Evolutionary conservation across 2,329 filamentous ascomycete genomes (phyloP).

Genomic region (Trichoderma sp.): DNA sequence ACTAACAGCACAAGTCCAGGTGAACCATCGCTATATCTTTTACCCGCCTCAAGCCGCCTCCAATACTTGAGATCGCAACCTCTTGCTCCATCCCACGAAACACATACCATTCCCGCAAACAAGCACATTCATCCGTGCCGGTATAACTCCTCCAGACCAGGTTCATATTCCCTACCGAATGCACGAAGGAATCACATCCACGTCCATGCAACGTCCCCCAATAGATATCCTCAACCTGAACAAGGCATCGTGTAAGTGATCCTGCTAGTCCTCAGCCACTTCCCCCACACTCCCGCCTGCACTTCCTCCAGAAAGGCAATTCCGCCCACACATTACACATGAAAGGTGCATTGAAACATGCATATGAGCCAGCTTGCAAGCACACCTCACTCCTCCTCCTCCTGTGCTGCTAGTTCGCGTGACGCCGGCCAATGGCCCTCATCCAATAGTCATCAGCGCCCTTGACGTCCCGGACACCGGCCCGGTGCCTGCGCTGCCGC

Average conservation of each 20-base stretch:
- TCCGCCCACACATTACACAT: slow-evolving; percentile 3
- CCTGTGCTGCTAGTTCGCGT: neutral
- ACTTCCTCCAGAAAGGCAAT: slow-evolving; percentile 14
- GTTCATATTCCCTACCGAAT: too few species aligned
- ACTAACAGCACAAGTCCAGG: neutral
- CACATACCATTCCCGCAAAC: neutral
- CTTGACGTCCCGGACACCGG: too few species aligned
- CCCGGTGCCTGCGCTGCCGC: neutral
- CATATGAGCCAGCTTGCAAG: neutral
- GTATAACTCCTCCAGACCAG: neutral
- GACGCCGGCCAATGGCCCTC: neutral
- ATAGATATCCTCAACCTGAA: neutral
- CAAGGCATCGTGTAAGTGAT: neutral
- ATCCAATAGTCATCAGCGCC: too few species aligned
- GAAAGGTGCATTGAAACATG: neutral
- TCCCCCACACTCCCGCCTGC: neutral
- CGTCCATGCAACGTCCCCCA: neutral
- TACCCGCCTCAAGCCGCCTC: neutral
- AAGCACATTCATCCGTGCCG: neutral
- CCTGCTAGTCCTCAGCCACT: neutral
- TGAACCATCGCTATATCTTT: slow-evolving; percentile 11
- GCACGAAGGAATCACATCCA: neutral
- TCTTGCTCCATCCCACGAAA: neutral
- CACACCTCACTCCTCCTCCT: neutral
- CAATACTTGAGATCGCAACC: neutral